Evolutionary conservation across 2,329 filamentous ascomycete genomes (phyloP).

Genomic region (Hawksworthiomyces lignivorus): DNA sequence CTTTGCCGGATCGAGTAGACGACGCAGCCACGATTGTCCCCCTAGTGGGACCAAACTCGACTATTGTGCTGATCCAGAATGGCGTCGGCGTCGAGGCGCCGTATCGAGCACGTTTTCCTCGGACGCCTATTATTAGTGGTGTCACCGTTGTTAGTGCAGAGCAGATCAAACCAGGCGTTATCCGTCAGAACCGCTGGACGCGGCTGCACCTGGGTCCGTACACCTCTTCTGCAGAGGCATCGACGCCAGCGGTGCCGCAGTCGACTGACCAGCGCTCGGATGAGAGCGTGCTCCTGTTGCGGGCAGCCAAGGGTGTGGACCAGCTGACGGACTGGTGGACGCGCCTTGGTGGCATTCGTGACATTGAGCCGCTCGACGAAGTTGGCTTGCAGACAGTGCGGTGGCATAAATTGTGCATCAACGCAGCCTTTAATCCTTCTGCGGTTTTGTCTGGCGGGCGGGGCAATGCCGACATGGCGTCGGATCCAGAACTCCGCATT

Average conservation of each 20-base stretch:
- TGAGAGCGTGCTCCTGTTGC: conserved; percentile 7
- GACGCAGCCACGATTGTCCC: conserved; percentile 55
- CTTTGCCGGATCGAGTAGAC: conserved; percentile 55
- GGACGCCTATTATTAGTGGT: conserved; percentile 54
- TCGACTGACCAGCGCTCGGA: background rate
- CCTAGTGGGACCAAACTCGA: conserved; percentile 44
- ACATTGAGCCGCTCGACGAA: conserved; percentile 53
- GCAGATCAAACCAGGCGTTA: conserved; percentile 53
- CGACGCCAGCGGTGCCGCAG: background rate
- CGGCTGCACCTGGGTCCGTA: conserved; percentile 63
- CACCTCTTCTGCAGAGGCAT: conserved; percentile 30
- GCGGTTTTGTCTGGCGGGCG: conserved; percentile 58
- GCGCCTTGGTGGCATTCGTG: conserved; percentile 51
- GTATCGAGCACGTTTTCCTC: conserved; percentile 54
- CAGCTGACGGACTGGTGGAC: conserved; percentile 47
- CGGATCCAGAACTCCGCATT: conserved; percentile 51
- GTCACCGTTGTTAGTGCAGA: conserved; percentile 64
- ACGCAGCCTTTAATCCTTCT: conserved; percentile 66
- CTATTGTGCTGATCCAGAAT: conserved; percentile 63
- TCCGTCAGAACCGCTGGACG: conserved; percentile 68
- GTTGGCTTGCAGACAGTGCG: conserved; percentile 60
- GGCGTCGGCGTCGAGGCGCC: conserved; percentile 63
- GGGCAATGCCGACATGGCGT: conserved; percentile 57
- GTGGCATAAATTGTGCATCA: conserved; percentile 73
- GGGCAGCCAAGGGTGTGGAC: conserved; percentile 34